Conservation (phyloP, 1,284 basidiomycete genomes). For the Cutaneotrichosporon dermatis region DNA sequence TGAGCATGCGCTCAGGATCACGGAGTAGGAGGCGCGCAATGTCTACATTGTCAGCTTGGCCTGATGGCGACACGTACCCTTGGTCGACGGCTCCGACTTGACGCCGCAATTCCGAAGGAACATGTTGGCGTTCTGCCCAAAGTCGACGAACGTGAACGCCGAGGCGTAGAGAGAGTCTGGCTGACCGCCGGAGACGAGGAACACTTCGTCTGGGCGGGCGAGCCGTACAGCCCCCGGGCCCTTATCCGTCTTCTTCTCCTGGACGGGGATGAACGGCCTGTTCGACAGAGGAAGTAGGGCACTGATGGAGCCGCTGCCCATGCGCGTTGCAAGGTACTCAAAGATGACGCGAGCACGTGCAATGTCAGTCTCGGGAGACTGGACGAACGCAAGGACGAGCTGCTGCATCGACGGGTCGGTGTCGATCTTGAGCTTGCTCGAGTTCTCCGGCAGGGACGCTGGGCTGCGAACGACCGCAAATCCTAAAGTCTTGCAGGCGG, state of each 20-base stretch:
- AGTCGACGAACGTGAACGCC: conserved; percentile 80
- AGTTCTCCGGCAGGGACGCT: conserved; percentile 58
- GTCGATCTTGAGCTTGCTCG: conserved; percentile 69
- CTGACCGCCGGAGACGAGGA: conserved; percentile 31
- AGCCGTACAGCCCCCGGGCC: conserved; percentile 23
- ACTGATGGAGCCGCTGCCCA: conserved; percentile 52
- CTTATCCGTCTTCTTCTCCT: conserved; percentile 11
- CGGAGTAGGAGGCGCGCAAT: conserved; percentile 40
- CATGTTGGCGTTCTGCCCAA: conserved; percentile 72
- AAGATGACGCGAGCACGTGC: conserved; percentile 66
- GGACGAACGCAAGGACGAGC: conserved; percentile 63
- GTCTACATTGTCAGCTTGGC: conserved; percentile 20
- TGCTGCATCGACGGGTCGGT: conserved; percentile 66
- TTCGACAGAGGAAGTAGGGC: conserved; percentile 41
- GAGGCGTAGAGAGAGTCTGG: conserved; percentile 34
- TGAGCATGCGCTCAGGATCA: conserved; percentile 39
- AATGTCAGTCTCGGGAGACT: conserved; percentile 60
- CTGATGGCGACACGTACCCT: not conserved
- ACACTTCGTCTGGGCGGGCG: conserved; percentile 39
- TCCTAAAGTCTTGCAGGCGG: conserved; percentile 68
- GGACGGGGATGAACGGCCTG: conserved; percentile 48
- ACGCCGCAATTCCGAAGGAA: conserved; percentile 87
- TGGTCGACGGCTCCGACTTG: conserved; percentile 69
- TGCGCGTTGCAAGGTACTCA: conserved; percentile 65
- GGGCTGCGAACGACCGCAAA: conserved; percentile 59